Base-by-base conservation (phyloP, 176 grass and related monocot species). In the Aegilops tauschii region DNA sequence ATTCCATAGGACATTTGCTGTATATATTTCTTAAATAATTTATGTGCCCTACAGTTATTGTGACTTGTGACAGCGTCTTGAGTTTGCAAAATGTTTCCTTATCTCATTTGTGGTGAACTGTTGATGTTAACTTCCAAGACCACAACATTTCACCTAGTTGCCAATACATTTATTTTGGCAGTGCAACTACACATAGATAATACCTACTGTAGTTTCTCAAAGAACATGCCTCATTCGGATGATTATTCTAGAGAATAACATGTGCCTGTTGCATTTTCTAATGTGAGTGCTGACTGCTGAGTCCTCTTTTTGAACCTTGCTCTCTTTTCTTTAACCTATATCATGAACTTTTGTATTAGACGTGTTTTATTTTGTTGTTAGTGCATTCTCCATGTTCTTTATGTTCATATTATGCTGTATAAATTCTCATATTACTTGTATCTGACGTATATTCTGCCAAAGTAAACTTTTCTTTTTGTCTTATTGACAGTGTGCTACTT, bases 401-500 rank as follows among this genome's bases (percentile, higher is more conserved):
- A 34, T 83, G 27, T 14, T 85, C 9, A 17, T 3, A 3, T 68
- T 78, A 56, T 76, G 5, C 21, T 50, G 12, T 37, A 65, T n/a
- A 21, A 23, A 32, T 50, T 86, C 68, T 8, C 12, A 73, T 52
- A 27, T 4, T 12, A 20, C 37, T 70, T 81, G 7, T 67, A 49
- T 75, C 66, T 62, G 37, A 18, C n/a, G 50, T 32, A 62, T 76
- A 80, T 88, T 76, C 37, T 49, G 68, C 61, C 75, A 5, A 8
- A 45, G 11, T 67, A 47, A 69, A 2, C 1, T 42, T 52, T 76
- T 83, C 30, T 83, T 70, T 87, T 39, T 90, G 32, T 80, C 88
- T 49, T 61, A 73, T 82, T 87, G 61, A 84, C 88, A 98, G 97
- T 96, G 94, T 83, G 97, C 97, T 50, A 93, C 87, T 21, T 98